Percentiles rank a stretch among this genome's conserved stretches.
Conservation (phyloP, 2,329 filamentous ascomycete species). For the Beauveria varroae region DNA sequence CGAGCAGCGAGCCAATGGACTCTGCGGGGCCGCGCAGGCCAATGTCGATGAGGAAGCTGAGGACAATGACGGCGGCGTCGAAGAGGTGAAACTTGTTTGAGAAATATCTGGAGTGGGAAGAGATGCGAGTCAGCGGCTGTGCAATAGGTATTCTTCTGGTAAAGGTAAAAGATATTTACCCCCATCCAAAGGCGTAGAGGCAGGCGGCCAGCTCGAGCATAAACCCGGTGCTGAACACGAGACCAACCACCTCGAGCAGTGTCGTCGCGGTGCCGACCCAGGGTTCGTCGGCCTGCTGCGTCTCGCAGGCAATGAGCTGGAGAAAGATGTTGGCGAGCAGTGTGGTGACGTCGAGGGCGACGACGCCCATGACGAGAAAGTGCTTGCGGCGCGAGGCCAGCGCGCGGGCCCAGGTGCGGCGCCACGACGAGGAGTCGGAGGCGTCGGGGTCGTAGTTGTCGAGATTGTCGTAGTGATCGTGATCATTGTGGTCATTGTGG, state of each 20-base stretch:
- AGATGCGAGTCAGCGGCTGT: background rate
- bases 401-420: constrained; percentile 12
- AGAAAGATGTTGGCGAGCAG: constrained; percentile 42
- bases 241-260: constrained; percentile 42
- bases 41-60: constrained; percentile 55
- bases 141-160: background rate
- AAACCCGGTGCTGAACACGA: constrained; percentile 58
- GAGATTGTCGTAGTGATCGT: background rate
- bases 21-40: constrained; percentile 51
- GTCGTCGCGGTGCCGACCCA: constrained; percentile 33
- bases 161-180: constrained; percentile 32
- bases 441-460: background rate
- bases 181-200: constrained; percentile 53
- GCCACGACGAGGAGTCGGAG: background rate
- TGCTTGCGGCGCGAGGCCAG: constrained; percentile 35
- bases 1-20: constrained; percentile 58
- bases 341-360: constrained; percentile 37
- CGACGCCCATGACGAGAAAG: constrained; percentile 34
- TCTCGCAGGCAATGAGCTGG: constrained; percentile 41
- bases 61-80: constrained; percentile 55
- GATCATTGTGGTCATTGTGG: background rate
- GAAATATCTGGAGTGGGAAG: constrained; percentile 40
- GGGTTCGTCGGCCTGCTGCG: constrained; percentile 28
- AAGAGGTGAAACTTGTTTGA: constrained; percentile 53
- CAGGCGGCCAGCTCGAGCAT: constrained; percentile 52